Evolutionary conservation across 176 grass and related monocot genomes (phyloP).

Genomic region (Juncus effusus): DNA sequence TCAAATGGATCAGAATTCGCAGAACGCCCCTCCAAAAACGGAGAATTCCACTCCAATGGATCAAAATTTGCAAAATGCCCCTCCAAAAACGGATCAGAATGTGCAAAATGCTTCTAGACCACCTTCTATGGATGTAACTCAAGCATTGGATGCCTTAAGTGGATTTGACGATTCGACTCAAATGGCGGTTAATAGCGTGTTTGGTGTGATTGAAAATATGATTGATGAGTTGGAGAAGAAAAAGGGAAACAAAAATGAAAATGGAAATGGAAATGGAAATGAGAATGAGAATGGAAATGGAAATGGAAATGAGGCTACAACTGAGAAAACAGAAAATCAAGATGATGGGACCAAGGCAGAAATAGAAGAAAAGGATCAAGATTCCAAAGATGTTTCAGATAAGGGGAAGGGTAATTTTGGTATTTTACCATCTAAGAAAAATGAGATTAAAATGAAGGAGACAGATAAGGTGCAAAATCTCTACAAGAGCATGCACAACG

Average conservation of each 20-base stretch:
- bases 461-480: constrained; percentile 24
- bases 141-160: constrained; percentile 88
- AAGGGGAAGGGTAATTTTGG: constrained; percentile 25
- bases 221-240: constrained; percentile 80
- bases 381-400: constrained; percentile 24
- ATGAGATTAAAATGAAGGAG: constrained; percentile 29
- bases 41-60: constrained; percentile 17
- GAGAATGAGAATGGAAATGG: no score
- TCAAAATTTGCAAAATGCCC: constrained; percentile 40
- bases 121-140: constrained; percentile 52
- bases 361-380: background rate
- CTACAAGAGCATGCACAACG: constrained; percentile 52
- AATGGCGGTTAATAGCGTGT: constrained; percentile 92
- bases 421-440: constrained; percentile 39
- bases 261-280: no score
- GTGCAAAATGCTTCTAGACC: constrained; percentile 26
- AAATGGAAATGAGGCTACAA: background rate
- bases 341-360: constrained; percentile 5
- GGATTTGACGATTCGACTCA: constrained; percentile 98
- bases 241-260: constrained; percentile 33
- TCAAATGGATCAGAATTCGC: no score
- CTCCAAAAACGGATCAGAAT: constrained; percentile 47
- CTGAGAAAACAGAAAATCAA: constrained; percentile 11
- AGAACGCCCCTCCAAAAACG: constrained; percentile 3
- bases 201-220: constrained; percentile 90